These are phyloP conservation scores for Salpingoeca rosetta DNA, from an alignment of 78 protist species.

Conservation along the genomic window DNA sequence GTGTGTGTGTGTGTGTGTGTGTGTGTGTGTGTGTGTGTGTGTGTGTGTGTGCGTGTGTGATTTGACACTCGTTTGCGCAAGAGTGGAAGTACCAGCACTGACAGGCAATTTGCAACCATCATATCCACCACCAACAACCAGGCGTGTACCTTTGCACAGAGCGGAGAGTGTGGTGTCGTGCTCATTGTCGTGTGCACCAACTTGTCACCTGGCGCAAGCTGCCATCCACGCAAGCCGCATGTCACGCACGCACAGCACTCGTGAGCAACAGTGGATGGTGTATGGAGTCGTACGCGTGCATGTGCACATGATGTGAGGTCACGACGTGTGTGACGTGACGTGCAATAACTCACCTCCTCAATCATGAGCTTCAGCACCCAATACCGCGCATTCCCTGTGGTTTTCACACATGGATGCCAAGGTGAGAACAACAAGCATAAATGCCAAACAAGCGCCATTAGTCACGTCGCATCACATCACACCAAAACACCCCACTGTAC, in stretches of 20 bases:
- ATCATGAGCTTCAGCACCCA: constrained; percentile 10
- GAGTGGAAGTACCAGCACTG: background rate
- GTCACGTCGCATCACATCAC: too few species aligned
- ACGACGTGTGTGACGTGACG: background rate
- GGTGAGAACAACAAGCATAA: too few species aligned
- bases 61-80: too few species aligned
- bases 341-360: background rate
- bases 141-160: background rate
- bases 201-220: constrained; percentile 6
- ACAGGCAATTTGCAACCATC: background rate
- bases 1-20: too few species aligned
- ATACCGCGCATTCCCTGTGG: constrained; percentile 17
- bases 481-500: too few species aligned
- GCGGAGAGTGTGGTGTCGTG: background rate
- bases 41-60: too few species aligned
- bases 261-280: too few species aligned
- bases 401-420: background rate
- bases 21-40: too few species aligned
- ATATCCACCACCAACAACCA: background rate
- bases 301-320: too few species aligned
- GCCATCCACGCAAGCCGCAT: background rate
- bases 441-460: too few species aligned
- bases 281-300: too few species aligned
- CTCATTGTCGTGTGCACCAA: background rate
- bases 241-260: background rate